Evolutionary conservation across 768 basidiomycete genomes (phyloP), one percentile per base, ranked within the genome.

Genomic region (Tylopilus subfusipes): DNA sequence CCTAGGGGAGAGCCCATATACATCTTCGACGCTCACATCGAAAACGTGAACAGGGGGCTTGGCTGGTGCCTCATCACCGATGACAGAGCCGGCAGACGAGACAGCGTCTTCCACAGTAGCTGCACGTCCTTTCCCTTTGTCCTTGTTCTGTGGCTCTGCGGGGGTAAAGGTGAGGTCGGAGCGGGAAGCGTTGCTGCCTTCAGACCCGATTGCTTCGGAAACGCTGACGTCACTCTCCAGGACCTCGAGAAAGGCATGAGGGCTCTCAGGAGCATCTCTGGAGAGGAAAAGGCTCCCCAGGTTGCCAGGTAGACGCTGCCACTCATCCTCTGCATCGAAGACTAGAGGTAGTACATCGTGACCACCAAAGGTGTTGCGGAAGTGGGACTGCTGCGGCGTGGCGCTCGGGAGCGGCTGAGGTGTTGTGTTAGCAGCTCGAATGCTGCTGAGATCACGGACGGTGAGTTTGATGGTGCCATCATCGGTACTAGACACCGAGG

Each of bases 1-100:
- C 43, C 57, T 55, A n/a, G 52, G 49, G 6, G 64, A 59, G 19
- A 40, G 54, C 2, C 54, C 59, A 14, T 68, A 70, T n/a, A 62
- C 54, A 34, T 60, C 69, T 11, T 73, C 68, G 6, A 60, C 48
- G 53, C 57, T 64, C 54, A 75, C 61, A 56, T 82, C 76, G 53
- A 74, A 75, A 46, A 87, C 82, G 67, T 86, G 87, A 34, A 88
- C 76, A 16, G 85, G 80, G 44, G 73, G 79, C 65, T 89, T 88
- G 39, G 73, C 58, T 0, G 81, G 76, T 6, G 71, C 63, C 50
- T 83, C 76, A 12, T 68, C 56, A 16, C 65, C 72, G 19, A 73
- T 59, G 46, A 80, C 59, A 3, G 79, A 80, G n/a, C 63, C 69
- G 4, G 74, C 73, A 5, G 79, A 78, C 0, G 75, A 73, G 14